Conservation (phyloP, 73 alveolate genomes). For the Paramecium octaurelia region DNA sequence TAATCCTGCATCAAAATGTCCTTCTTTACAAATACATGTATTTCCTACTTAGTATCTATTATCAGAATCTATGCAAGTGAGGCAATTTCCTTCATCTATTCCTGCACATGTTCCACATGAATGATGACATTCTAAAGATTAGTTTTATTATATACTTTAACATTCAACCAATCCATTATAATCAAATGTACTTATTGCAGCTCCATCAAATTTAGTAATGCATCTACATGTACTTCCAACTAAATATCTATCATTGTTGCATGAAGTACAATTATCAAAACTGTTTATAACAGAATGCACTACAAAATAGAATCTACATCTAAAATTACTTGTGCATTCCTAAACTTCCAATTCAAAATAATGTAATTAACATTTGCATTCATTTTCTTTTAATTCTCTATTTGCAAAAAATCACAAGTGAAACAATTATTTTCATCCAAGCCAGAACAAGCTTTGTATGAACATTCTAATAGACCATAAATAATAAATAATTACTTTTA, state of each 20-base stretch:
- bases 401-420: not conserved
- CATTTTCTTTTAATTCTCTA: not conserved
- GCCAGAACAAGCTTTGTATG: not conserved
- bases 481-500: not conserved
- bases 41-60: not conserved
- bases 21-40: not conserved
- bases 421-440: not conserved
- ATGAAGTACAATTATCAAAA: not conserved
- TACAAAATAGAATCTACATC: not conserved
- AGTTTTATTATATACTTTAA: not conserved
- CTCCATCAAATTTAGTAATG: not conserved
- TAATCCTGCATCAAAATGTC: not conserved
- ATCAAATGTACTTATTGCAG: not conserved
- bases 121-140: not conserved
- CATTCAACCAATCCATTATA: not conserved
- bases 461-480: not conserved
- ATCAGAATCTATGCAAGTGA: not conserved
- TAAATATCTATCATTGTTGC: not conserved
- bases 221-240: not conserved
- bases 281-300: not conserved
- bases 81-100: not conserved
- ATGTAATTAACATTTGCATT: not conserved
- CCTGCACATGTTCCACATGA: not conserved
- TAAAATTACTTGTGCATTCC: not conserved
- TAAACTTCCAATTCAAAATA: not conserved